Conservation (phyloP, 1,284 basidiomycete genomes). For the Gomphus bonarii region DNA sequence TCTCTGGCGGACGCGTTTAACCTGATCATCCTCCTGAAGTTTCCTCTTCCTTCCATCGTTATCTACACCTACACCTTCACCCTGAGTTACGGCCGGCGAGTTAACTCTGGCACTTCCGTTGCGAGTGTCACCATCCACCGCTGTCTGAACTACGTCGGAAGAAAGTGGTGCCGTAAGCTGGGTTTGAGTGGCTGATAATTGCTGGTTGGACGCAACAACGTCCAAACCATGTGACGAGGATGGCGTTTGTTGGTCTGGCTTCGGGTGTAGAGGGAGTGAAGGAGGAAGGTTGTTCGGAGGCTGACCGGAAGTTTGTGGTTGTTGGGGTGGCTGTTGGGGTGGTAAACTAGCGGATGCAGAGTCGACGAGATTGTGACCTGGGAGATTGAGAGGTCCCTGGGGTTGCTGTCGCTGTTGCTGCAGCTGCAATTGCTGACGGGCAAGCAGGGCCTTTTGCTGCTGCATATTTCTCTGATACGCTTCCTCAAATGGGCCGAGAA, state of each 20-base stretch:
- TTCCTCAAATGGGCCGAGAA: slow-evolving; percentile 63
- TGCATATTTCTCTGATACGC: slow-evolving; percentile 48
- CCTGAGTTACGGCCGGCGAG: not conserved
- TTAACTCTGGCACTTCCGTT: not conserved
- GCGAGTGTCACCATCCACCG: not conserved
- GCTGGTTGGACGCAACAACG: not conserved
- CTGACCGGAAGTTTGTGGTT: not conserved
- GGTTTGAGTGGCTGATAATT: not conserved
- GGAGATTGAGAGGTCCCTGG: not conserved
- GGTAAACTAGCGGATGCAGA: not conserved
- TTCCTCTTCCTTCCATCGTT: slow-evolving; percentile 57
- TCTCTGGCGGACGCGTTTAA: slow-evolving; percentile 58
- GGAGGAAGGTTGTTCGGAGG: not conserved
- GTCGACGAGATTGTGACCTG: not conserved
- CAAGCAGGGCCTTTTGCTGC: slow-evolving; percentile 39
- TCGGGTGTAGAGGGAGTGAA: not conserved
- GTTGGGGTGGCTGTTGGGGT: not conserved
- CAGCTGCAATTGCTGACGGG: slow-evolving; percentile 24
- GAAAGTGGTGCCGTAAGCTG: not conserved
- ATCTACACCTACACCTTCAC: slow-evolving; percentile 28
- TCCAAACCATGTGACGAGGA: not conserved
- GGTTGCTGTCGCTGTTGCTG: slow-evolving; percentile 7
- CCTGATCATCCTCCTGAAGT: slow-evolving; percentile 45
- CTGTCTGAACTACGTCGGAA: not conserved
- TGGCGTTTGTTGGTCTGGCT: not conserved